These are phyloP conservation scores for Dryas octopetala DNA, from an alignment of 306 rosid genomes.

Conservation along the genomic window DNA sequence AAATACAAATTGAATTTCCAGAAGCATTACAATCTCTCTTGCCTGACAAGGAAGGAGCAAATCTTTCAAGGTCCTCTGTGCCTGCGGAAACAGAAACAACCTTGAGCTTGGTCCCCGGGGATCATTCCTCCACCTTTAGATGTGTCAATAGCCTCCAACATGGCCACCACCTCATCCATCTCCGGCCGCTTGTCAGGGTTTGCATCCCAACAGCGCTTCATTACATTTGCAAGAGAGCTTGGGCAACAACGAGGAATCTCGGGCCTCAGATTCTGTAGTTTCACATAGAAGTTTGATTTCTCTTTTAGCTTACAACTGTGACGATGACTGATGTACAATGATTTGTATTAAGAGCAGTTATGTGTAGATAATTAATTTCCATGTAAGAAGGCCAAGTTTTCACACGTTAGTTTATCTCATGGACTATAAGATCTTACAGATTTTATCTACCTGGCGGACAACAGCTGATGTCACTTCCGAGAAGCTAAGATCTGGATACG, in stretches of 20 bases:
- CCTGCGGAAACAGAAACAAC: constrained; percentile 85
- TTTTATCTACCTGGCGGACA: constrained; percentile 72
- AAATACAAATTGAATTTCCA: constrained; percentile 49
- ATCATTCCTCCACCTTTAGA: constrained; percentile 99
- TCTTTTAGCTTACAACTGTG: constrained; percentile 9
- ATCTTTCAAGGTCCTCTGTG: constrained; percentile 78
- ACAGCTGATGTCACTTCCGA: constrained; percentile 96
- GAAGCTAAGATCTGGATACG: constrained; percentile 96
- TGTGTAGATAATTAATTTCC: background rate
- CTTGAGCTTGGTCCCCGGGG: constrained; percentile 79
- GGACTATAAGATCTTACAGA: background rate
- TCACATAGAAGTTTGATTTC: constrained; percentile 18
- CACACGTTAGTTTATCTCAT: background rate
- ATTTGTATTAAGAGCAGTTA: background rate
- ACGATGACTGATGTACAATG: background rate
- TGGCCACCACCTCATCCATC: constrained; percentile 88
- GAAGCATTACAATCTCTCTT: constrained; percentile 23
- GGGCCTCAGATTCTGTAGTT: constrained; percentile 89
- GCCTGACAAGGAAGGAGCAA: constrained; percentile 28
- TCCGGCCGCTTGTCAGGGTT: constrained; percentile 94
- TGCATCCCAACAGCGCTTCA: constrained; percentile 99
- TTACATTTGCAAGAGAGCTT: constrained; percentile 91
- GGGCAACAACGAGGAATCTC: constrained; percentile 99
- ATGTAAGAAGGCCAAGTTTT: background rate
- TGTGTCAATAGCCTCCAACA: constrained; percentile 95